phyloP scores from a whole-genome alignment of 208 protist species.

The Giardia duodenalis region DNA sequence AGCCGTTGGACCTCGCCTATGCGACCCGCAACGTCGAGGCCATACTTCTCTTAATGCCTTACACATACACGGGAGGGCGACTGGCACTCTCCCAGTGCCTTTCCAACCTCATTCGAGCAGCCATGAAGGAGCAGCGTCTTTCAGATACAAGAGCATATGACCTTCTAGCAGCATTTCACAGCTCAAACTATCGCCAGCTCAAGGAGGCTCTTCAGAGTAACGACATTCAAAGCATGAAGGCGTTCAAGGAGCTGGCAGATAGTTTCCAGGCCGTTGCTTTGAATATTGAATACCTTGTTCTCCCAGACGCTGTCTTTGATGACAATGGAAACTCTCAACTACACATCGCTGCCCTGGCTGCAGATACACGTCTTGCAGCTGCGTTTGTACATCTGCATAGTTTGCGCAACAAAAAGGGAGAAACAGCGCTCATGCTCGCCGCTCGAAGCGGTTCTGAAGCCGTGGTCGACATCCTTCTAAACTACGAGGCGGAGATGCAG shows the following conservation, averaged over 20 bases:
- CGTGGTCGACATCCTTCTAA: not conserved
- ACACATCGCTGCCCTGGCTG: not conserved
- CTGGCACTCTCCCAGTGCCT: not conserved
- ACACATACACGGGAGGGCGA: not conserved
- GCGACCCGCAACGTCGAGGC: not conserved
- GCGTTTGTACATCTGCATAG: not conserved
- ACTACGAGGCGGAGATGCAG: not conserved
- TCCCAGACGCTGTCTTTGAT: not conserved
- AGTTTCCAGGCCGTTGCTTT: not conserved
- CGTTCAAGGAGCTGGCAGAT: not conserved
- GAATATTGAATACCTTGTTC: not conserved
- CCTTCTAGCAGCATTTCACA: not conserved
- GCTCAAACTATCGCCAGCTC: not conserved
- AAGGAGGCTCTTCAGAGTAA: not conserved
- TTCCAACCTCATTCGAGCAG: not conserved
- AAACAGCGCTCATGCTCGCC: not conserved
- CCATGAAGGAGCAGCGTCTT: not conserved
- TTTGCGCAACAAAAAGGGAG: not conserved
- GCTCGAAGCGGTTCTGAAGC: not conserved
- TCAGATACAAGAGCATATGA: not conserved
- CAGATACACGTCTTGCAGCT: not conserved
- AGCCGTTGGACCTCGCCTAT: not conserved
- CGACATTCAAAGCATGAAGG: not conserved
- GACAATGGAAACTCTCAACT: not conserved
- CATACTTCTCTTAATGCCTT: not conserved